Evolutionary conservation across 768 basidiomycete genomes (phyloP), one percentile per base, ranked within the genome.

Genomic region (Lactifluus subvellereus): DNA sequence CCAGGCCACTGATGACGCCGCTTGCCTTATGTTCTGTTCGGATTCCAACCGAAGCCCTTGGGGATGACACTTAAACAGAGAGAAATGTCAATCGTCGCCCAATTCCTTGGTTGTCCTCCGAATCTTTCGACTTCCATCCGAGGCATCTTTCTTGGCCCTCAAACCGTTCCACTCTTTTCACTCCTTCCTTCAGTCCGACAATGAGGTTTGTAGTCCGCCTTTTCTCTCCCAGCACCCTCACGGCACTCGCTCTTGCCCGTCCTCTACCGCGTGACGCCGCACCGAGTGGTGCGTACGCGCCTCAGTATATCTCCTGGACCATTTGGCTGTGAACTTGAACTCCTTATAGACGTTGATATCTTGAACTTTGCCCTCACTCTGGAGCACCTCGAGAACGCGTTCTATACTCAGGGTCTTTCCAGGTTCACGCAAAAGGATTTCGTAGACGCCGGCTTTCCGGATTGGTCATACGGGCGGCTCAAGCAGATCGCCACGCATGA

Each of bases 401-500:
- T 74, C 65, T 77, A 77, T 63, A 32, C 50, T 1, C 67, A 68
- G 20, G 75, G 67, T 16, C 70, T 80, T 14, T 69, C 64, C 48
- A 72, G 76, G 67, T 79, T 76, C 68, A 68, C 74, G 58, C 71
- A 68, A 22, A 64, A 69, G 32, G 77, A 75, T 48, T 80, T 80
- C 70, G 61, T 62, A 27, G 57, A 70, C 42, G 77, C 76, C 33
- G 77, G 77, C 33, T 72, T 75, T 32, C 68, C 74, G 9, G 32
- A 67, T 60, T 77, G 74, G 71, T 77, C 76, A 51, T 73, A 76
- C 59, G 73, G 73, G 10, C 70, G 75, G 22, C 65, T 69, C 58
- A 57, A 68, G 38, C 71, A 79, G 68, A 76, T 79, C 45, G 71
- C 75, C 27, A 69, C 70, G 42, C 80, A 80, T 66, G 80, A 80